A percentile compares a stretch with the other conserved stretches of the same genome.
Evolutionary conservation across 805 yeast genomes (phyloP).

Genomic region (Yarrowia divulgata): DNA sequence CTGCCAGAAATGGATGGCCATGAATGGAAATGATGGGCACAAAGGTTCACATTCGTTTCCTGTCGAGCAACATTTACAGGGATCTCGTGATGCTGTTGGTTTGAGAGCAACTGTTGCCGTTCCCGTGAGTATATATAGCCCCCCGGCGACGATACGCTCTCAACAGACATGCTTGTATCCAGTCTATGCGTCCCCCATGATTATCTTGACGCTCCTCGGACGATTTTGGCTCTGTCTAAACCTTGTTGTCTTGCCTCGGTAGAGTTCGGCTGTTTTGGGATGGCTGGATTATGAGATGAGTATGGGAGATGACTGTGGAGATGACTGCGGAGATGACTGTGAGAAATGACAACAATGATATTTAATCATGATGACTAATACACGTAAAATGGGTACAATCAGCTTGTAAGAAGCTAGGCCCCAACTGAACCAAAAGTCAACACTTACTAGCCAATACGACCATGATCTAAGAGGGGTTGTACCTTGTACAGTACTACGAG

Average conservation of each 20-base stretch:
- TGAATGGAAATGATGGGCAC: background rate
- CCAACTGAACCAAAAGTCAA: background rate
- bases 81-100: no score
- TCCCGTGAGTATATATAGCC: no score
- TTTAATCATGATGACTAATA: slow-evolving; percentile 3
- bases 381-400: background rate
- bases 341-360: background rate
- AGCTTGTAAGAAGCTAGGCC: no score
- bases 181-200: slow-evolving; percentile 6
- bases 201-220: slow-evolving; percentile 1
- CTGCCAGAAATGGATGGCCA: background rate
- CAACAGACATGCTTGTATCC: no score
- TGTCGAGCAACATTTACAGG: no score
- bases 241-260: slow-evolving; percentile 4
- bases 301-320: no score
- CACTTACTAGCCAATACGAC: background rate
- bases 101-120: no score
- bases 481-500: no score
- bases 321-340: no score
- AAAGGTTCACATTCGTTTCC: no score
- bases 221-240: background rate
- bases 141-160: no score
- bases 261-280: background rate
- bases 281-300: no score
- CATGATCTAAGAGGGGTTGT: background rate